Evolutionary conservation across 345 rosid genomes (phyloP), one percentile per base, ranked within the genome.

Genomic region (Ceriops zippeliana): DNA sequence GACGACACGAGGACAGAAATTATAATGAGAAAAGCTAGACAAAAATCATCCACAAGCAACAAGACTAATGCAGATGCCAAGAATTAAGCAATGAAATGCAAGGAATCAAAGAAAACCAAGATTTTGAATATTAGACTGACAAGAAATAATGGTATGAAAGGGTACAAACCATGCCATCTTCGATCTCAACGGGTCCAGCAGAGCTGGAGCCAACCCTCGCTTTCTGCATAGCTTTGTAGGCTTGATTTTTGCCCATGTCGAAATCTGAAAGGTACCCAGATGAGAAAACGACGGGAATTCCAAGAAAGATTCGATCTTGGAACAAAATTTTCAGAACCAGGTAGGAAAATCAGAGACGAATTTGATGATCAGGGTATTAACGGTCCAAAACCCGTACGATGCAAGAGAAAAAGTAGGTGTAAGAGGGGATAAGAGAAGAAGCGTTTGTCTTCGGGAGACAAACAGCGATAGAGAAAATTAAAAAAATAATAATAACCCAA

Each of bases 161-260:
- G 96, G 93, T 80, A 92, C 97, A 81, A 84, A 96, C 99, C 99
- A 96, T 86, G 87, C 99, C 99, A 51, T 96, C 99, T 35, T 91
- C 98, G 81, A 92, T 78, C 83, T 87, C 97, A 1, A 92, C 97
- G 11, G 97, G 93, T 27, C 77, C 92, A 2, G 84, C 98, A 22
- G 98, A 89, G 87, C 81, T 73, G 38, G 98, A 85, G 57, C 98
- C 99, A 59, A 87, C 76, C 87, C 88, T 83, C 27, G 99, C 77
- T 83, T 88, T 85, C 87, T 96, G 99, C 99, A 96, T 92, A 72
- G 99, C 92, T 77, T 96, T 96, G 91, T 92, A 89, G 46, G 97
- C 91, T 80, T 96, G 99, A 77, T 92, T 96, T 84, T 96, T 92
- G 67, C 99, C 99, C 99, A 96, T 52, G 80, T 27, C 42, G 58